Conservation (phyloP, 768 basidiomycete species). For the Boletus tomentosulus region DNA sequence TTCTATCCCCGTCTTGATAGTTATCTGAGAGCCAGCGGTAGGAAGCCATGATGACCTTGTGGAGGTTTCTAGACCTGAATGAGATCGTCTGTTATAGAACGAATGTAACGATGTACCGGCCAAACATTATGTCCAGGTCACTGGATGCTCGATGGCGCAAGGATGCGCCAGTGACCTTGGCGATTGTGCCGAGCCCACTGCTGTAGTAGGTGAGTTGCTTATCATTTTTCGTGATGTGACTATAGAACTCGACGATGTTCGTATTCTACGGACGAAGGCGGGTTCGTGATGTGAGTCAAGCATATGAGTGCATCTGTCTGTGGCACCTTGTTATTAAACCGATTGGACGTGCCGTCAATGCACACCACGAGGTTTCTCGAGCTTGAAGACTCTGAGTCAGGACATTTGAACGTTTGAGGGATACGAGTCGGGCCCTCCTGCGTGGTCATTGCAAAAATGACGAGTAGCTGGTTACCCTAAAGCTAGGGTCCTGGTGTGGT, state of each 20-base stretch:
- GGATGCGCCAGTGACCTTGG: constrained; percentile 19
- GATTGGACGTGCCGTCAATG: constrained; percentile 40
- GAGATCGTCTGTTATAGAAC: neutral
- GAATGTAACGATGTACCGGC: constrained; percentile 25
- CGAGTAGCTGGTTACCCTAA: too few relatives aligned
- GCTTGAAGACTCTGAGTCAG: neutral
- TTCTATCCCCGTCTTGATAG: constrained; percentile 35
- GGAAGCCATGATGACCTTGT: constrained; percentile 31
- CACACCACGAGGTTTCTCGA: constrained; percentile 29
- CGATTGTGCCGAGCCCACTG: constrained; percentile 38
- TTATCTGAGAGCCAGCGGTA: constrained; percentile 42
- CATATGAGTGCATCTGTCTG: neutral
- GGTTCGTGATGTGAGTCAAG: neutral
- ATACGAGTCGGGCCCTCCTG: constrained; percentile 1
- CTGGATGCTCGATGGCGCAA: constrained; percentile 20
- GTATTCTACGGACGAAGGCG: constrained; percentile 31
- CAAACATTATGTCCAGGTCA: constrained; percentile 35
- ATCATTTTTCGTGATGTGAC: constrained; percentile 31
- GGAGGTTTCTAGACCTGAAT: constrained; percentile 31
- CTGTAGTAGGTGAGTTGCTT: constrained; percentile 38
- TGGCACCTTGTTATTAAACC: constrained; percentile 32
- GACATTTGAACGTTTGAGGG: constrained; percentile 6
- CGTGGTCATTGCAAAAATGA: constrained; percentile 1
- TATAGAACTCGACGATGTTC: constrained; percentile 39
- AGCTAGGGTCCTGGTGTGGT: neutral